Conservation (phyloP, 148 eudicot genomes). For the Vaccinium vitisidaea region DNA sequence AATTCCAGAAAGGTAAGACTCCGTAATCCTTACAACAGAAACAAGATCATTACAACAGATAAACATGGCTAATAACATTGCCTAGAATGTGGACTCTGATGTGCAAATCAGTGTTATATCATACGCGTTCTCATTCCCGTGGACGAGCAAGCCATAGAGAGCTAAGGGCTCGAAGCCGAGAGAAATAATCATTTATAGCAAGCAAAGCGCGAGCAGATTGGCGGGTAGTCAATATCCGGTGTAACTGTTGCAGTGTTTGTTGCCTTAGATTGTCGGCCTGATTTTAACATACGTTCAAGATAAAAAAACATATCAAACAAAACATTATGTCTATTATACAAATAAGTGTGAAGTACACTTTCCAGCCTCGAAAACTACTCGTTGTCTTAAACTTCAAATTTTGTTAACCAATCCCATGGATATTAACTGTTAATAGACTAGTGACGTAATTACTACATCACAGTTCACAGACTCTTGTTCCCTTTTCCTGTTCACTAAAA, state of each 20-base stretch:
- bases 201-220: constrained; percentile 45
- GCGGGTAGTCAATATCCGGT: constrained; percentile 42
- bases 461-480: background rate
- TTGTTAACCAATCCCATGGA: background rate
- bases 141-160: constrained; percentile 46
- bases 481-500: background rate
- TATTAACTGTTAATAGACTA: background rate
- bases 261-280: constrained; percentile 46
- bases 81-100: background rate
- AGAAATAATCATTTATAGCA: constrained; percentile 42
- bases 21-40: constrained; percentile 1
- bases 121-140: constrained; percentile 25
- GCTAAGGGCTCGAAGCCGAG: constrained; percentile 44
- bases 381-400: background rate
- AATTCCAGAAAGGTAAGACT: background rate
- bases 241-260: constrained; percentile 45
- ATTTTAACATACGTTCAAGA: background rate
- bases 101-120: background rate
- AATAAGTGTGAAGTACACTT: background rate
- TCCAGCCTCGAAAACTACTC: background rate
- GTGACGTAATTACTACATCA: background rate
- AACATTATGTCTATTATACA: background rate
- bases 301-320: background rate
- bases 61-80: background rate
- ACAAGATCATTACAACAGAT: constrained; percentile 2